Conservation (phyloP, 176 grass and related monocot species). For the Tillandsia leiboldiana region DNA sequence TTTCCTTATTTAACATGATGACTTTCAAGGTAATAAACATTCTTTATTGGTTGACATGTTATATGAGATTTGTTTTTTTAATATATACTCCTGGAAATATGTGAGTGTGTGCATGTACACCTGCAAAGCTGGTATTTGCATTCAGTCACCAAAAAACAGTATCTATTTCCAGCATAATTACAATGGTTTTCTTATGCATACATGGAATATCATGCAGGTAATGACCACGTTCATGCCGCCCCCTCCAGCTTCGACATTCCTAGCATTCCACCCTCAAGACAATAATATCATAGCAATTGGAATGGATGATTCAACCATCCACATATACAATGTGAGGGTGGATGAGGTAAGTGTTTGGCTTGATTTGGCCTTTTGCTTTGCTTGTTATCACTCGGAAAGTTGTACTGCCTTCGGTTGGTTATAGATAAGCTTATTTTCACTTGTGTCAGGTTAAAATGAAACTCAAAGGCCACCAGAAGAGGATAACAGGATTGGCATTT, state of each 20-base stretch:
- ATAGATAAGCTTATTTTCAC: slow-evolving; percentile 14
- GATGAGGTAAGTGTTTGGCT: slow-evolving; percentile 52
- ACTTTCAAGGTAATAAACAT: slow-evolving; percentile 72
- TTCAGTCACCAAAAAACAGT: no score
- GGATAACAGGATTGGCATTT: slow-evolving; percentile 83
- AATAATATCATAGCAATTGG: slow-evolving; percentile 99
- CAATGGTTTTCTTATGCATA: slow-evolving; percentile 15
- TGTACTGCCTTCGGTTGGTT: slow-evolving; percentile 6
- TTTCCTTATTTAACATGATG: slow-evolving; percentile 99
- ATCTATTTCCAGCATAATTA: neutral
- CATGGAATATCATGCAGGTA: slow-evolving; percentile 39
- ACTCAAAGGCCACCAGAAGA: slow-evolving; percentile 93
- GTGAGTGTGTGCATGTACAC: no score
- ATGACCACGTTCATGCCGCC: slow-evolving; percentile 96
- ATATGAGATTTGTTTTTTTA: neutral
- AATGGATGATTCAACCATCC: slow-evolving; percentile 99
- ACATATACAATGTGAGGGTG: slow-evolving; percentile 98
- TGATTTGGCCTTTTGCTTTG: neutral
- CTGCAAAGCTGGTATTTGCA: no score
- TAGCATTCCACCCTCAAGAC: slow-evolving; percentile 95
- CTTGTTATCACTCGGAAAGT: slow-evolving; percentile 7
- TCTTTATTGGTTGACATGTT: slow-evolving; percentile 14
- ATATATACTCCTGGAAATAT: no score
- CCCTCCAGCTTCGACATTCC: slow-evolving; percentile 83
- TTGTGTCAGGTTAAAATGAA: slow-evolving; percentile 72